phyloP scores from a whole-genome alignment of 208 protist genomes.

The Herpetomonas tarakana region DNA sequence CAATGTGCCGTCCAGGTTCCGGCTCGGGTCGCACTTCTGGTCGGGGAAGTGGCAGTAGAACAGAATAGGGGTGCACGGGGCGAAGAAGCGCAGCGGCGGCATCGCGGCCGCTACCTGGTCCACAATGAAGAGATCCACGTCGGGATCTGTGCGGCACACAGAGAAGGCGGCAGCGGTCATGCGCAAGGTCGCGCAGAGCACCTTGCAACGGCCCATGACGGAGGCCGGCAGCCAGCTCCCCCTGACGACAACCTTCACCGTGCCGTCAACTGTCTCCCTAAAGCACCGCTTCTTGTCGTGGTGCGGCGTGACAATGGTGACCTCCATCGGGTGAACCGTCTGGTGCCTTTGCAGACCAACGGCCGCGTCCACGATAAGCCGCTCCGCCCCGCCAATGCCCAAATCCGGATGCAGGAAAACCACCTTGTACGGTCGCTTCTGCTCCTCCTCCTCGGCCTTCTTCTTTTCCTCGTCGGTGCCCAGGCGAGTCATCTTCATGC shows the following conservation, averaged over 20 bases:
- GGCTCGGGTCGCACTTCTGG: slow-evolving; percentile 85
- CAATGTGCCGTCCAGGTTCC: slow-evolving; percentile 38
- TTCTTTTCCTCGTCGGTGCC: neutral
- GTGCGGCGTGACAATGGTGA: slow-evolving; percentile 92
- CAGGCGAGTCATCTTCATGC: neutral
- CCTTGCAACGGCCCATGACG: slow-evolving; percentile 77
- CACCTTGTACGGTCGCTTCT: slow-evolving; percentile 41
- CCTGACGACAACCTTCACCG: slow-evolving; percentile 77
- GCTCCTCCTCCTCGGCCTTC: neutral
- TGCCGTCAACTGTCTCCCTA: slow-evolving; percentile 91
- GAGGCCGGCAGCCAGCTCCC: slow-evolving; percentile 86
- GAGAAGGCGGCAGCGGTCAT: slow-evolving; percentile 73
- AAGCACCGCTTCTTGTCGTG: slow-evolving; percentile 93
- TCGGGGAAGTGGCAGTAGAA: slow-evolving; percentile 99
- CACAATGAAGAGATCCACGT: slow-evolving; percentile 85
- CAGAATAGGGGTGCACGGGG: slow-evolving; percentile 66
- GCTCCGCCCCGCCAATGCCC: slow-evolving; percentile 97
- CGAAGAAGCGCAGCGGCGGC: slow-evolving; percentile 62
- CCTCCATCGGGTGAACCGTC: slow-evolving; percentile 39
- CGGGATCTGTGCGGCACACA: slow-evolving; percentile 28
- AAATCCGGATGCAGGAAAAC: slow-evolving; percentile 96
- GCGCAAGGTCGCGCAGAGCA: slow-evolving; percentile 88
- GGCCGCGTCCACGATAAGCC: slow-evolving; percentile 96
- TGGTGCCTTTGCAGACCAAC: slow-evolving; percentile 82
- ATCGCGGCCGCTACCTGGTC: slow-evolving; percentile 94